Evolutionary conservation across 225 moss, liverwort and hornwort species (phyloP).

Genomic region (Bryum argenteum): DNA sequence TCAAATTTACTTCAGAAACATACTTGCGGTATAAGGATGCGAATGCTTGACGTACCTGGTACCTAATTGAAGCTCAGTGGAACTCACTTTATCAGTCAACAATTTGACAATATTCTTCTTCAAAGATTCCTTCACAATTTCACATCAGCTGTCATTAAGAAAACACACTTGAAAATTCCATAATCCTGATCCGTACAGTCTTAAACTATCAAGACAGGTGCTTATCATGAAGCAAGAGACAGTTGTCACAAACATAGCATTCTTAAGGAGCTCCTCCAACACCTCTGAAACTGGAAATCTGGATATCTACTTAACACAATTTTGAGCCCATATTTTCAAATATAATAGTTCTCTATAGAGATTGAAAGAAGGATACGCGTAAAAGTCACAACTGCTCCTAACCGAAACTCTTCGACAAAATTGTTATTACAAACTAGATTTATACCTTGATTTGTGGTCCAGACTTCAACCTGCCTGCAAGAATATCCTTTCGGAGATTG

Average conservation of each 20-base stretch:
- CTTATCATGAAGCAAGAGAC: neutral
- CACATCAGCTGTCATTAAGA: conserved; percentile 25
- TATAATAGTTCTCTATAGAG: too few relatives aligned
- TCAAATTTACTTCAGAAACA: neutral
- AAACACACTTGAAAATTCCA: neutral
- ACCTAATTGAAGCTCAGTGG: conserved; percentile 80
- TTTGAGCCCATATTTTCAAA: neutral
- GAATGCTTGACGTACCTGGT: conserved; percentile 52
- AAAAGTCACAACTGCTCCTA: too few relatives aligned
- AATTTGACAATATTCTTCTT: conserved; percentile 74
- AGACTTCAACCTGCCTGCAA: conserved; percentile 75
- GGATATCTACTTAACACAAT: too few relatives aligned
- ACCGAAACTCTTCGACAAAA: too few relatives aligned
- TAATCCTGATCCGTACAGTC: conserved; percentile 14
- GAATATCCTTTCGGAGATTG: conserved; percentile 70
- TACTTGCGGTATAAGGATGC: neutral
- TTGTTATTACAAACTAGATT: neutral
- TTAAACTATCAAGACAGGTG: neutral
- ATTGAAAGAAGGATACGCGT: too few relatives aligned
- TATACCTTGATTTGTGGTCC: conserved; percentile 85
- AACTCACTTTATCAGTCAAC: conserved; percentile 76
- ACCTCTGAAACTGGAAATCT: too few relatives aligned
- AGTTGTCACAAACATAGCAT: too few relatives aligned
- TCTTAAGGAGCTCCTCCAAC: too few relatives aligned
- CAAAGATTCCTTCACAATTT: conserved; percentile 64